phyloP scores from a whole-genome alignment of 352 stramenopile genomes.

The Phytophthora aleatoria region DNA sequence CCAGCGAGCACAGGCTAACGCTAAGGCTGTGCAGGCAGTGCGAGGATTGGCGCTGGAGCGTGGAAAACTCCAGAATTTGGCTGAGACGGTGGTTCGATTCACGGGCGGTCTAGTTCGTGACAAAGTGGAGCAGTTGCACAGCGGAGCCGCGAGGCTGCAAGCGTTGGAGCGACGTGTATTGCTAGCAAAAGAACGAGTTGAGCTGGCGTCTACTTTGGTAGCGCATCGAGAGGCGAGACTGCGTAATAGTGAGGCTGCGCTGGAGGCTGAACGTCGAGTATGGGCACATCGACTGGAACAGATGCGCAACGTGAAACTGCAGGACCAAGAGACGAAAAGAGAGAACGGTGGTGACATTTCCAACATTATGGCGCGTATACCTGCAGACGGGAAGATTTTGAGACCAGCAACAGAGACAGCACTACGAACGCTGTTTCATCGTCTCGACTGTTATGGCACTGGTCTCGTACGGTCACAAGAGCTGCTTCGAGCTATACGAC shows the following conservation, averaged over 20 bases:
- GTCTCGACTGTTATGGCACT: slow-evolving; percentile 65
- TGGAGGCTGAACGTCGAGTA: slow-evolving; percentile 50
- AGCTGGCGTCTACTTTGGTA: slow-evolving; percentile 46
- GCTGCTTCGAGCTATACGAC: slow-evolving; percentile 47
- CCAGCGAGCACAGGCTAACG: slow-evolving; percentile 32
- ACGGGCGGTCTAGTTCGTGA: slow-evolving; percentile 48
- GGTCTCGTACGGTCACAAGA: slow-evolving; percentile 45
- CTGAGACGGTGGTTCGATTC: slow-evolving; percentile 51
- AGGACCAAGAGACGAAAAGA: slow-evolving; percentile 2
- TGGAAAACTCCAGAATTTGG: slow-evolving; percentile 46
- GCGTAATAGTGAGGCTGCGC: slow-evolving; percentile 70
- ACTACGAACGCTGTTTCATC: slow-evolving; percentile 65
- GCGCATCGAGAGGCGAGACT: slow-evolving; percentile 58
- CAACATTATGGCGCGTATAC: slow-evolving; percentile 1
- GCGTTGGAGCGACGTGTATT: slow-evolving; percentile 46
- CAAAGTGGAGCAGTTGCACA: slow-evolving; percentile 51
- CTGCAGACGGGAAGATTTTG: slow-evolving; percentile 34
- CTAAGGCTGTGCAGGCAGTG: slow-evolving; percentile 55
- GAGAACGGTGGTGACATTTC: slow-evolving; percentile 11
- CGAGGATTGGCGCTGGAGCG: slow-evolving; percentile 55
- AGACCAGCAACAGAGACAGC: slow-evolving; percentile 57
- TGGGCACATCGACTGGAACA: slow-evolving; percentile 39
- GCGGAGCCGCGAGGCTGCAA: slow-evolving; percentile 36
- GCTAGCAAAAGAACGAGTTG: slow-evolving; percentile 45
- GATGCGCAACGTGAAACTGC: slow-evolving; percentile 16